Base-by-base conservation (phyloP, 1,139 yeast genomes). In the Scheffersomyces illinoinensis region DNA sequence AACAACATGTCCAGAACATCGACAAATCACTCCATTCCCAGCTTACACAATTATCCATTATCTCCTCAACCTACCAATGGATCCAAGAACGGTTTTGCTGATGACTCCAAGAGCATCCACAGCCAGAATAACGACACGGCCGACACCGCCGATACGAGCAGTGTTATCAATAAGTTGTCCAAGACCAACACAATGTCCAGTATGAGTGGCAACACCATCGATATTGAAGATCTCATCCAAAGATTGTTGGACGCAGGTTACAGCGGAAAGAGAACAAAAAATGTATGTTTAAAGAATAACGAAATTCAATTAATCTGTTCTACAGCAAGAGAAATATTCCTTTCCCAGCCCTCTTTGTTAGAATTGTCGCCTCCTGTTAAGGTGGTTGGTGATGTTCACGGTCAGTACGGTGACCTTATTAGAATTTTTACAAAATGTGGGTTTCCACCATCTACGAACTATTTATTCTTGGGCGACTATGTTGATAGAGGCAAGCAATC, bases 401-500 rank as follows among this genome's bases (percentile, higher is more conserved):
- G 99, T 20, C 99, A 95, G 73, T 95, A 89, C 74, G 91, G 93
- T 56, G 99, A 95, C 75, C 79, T 95, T 66, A 88, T 95, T 64
- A 85, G 98, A 64, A 84, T 95, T 66, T 95, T 95, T 74, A 93
- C 96, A 55, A 92, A 91, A 78, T 93, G 98, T 78, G 99, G 98
- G 23, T 95, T 92, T 76, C 99, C 99, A n/a, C 99, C 99, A 2
- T 86, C 91, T 62, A 86, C 97, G 20, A 95, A 95, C 73, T 95
- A 93, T 75, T 79, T 95, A 62, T 93, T 95, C 67, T 75, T 95
- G 58, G 99, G 99, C 18, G 99, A 95, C 74, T 95, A 95, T 72
- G 99, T 95, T 54, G 99, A 95, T 76, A 84, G 99, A 64, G 99
- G 99, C 53, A 93, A 93, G 74, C 98, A 95, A 74, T 88, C 96